These are phyloP conservation scores for Eimeria maxima DNA, from an alignment of 169 alveolate genomes.

Conservation along the genomic window DNA sequence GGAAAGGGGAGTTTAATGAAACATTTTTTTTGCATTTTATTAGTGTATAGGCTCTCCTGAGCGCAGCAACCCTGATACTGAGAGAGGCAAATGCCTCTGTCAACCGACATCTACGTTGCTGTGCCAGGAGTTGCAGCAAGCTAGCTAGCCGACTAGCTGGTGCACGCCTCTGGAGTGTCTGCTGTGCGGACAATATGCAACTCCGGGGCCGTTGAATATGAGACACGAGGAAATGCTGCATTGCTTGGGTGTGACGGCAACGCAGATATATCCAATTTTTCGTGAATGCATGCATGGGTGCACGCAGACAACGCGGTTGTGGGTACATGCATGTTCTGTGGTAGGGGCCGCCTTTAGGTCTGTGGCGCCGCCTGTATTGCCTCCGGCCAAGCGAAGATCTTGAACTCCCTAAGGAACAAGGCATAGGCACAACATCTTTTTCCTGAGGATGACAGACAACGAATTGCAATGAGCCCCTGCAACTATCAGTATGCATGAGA, in stretches of 20 bases:
- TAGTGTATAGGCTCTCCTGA: neutral
- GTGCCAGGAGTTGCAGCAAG: neutral
- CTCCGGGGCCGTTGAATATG: neutral
- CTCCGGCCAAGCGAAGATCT: neutral
- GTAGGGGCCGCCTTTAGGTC: conserved; percentile 48
- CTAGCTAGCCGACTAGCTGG: neutral
- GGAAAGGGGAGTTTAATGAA: neutral
- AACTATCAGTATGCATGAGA: neutral
- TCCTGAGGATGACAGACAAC: neutral
- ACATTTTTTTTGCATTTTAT: neutral
- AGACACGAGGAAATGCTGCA: neutral
- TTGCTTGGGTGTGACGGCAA: neutral
- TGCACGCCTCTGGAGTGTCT: neutral
- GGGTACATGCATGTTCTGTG: conserved; percentile 19
- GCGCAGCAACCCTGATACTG: neutral
- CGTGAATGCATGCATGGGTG: neutral
- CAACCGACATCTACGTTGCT: neutral
- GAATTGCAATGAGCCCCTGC: too few relatives aligned
- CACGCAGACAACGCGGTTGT: neutral
- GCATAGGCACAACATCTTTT: neutral
- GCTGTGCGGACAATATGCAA: neutral
- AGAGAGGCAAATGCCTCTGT: neutral
- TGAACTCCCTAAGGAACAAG: neutral
- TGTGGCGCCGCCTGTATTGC: neutral
- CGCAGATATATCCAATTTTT: too few relatives aligned